These are phyloP conservation scores for Acanthamoeba triangularis DNA, from an alignment of 208 protist genomes.

Conservation along the genomic window DNA sequence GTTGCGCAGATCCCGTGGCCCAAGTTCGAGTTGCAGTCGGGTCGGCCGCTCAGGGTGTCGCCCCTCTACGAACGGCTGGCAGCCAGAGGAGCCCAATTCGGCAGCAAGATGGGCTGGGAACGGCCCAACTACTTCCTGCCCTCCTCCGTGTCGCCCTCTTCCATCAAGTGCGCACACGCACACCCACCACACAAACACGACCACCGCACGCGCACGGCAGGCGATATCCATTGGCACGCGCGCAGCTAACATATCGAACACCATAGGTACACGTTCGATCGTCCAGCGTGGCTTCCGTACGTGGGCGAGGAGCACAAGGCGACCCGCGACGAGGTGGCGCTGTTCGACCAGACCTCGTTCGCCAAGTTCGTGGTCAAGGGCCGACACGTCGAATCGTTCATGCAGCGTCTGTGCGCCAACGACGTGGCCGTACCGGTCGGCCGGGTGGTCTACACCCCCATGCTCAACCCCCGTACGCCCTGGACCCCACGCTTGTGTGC, in stretches of 20 bases:
- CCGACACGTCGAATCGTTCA: neutral
- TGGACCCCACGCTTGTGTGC: neutral
- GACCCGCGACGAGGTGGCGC: neutral
- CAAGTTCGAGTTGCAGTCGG: neutral
- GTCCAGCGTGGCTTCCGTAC: neutral
- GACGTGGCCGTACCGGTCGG: neutral
- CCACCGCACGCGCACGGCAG: too few species aligned
- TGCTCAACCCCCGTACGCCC: conserved; percentile 9
- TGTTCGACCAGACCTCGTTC: conserved; percentile 28
- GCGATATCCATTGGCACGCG: too few species aligned
- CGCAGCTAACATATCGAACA: neutral
- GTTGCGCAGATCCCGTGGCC: neutral
- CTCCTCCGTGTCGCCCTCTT: neutral
- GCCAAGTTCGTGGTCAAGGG: conserved; percentile 26
- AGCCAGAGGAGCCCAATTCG: neutral
- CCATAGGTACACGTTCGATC: neutral
- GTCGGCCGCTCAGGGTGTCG: neutral
- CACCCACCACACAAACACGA: too few species aligned
- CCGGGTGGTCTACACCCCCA: neutral
- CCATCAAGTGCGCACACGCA: neutral
- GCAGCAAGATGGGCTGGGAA: conserved; percentile 29
- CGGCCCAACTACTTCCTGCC: conserved; percentile 39
- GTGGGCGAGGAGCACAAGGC: neutral
- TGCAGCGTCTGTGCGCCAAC: conserved; percentile 34
- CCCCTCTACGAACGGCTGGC: conserved; percentile 23